Conservation (phyloP, 2,329 filamentous ascomycete genomes). For the Helicocarpus griseus region DNA sequence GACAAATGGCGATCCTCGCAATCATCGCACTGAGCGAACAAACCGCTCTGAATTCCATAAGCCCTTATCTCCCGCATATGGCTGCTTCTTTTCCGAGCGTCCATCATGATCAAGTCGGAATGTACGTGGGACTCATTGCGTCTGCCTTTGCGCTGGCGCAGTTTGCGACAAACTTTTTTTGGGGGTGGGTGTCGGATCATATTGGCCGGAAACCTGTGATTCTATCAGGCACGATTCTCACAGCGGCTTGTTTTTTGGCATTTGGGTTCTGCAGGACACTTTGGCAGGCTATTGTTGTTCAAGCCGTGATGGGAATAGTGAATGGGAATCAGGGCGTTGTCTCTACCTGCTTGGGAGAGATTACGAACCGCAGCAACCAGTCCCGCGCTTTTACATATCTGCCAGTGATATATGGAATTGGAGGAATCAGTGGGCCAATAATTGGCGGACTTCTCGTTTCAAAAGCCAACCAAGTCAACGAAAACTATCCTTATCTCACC, state of each 20-base stretch:
- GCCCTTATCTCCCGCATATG: slow-evolving; percentile 91
- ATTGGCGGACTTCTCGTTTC: slow-evolving; percentile 78
- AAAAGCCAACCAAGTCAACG: slow-evolving; percentile 46
- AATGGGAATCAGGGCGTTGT: slow-evolving; percentile 95
- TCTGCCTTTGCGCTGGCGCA: slow-evolving; percentile 89
- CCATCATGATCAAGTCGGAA: slow-evolving; percentile 57
- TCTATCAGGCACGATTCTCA: slow-evolving; percentile 69
- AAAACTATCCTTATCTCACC: slow-evolving; percentile 66
- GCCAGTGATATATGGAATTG: slow-evolving; percentile 90
- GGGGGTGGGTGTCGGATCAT: slow-evolving; percentile 73
- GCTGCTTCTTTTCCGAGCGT: slow-evolving; percentile 76
- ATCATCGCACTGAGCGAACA: slow-evolving; percentile 87
- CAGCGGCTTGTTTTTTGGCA: slow-evolving; percentile 67
- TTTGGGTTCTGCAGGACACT: slow-evolving; percentile 81
- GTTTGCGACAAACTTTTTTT: slow-evolving; percentile 83
- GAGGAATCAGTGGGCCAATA: slow-evolving; percentile 84
- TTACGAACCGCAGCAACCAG: slow-evolving; percentile 92
- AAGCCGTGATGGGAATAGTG: slow-evolving; percentile 80
- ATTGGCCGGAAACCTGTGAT: slow-evolving; percentile 77
- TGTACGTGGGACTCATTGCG: slow-evolving; percentile 85
- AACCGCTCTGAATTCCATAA: slow-evolving; percentile 92
- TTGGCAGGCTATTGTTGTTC: slow-evolving; percentile 76
- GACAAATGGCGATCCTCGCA: slow-evolving; percentile 75
- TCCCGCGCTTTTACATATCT: slow-evolving; percentile 88
- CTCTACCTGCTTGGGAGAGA: slow-evolving; percentile 85